Percentiles rank a stretch among this genome's conserved stretches.
Evolutionary conservation across 2,329 filamentous ascomycete genomes (phyloP).

Genomic region (Aspergillus quadricinctus): DNA sequence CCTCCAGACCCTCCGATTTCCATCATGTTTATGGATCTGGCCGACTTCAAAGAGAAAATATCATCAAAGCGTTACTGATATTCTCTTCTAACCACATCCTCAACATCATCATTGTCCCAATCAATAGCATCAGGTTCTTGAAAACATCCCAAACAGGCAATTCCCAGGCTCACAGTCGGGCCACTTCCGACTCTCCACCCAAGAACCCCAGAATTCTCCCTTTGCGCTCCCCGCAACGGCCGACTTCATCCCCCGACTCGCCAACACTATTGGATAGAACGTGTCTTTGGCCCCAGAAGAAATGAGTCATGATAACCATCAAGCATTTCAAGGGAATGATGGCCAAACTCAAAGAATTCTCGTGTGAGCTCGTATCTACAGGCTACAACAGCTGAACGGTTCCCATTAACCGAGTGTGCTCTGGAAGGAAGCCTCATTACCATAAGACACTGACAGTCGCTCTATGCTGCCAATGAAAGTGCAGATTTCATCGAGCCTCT

Average conservation of each 20-base stretch:
- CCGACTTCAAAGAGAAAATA: too few species aligned
- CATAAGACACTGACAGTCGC: too few species aligned
- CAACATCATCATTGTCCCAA: not conserved
- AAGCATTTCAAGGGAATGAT: not conserved
- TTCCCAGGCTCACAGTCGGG: not conserved
- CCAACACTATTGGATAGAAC: not conserved
- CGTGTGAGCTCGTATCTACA: not conserved
- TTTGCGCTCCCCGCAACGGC: not conserved
- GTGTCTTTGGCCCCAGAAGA: not conserved
- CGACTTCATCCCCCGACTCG: not conserved
- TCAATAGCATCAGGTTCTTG: not conserved
- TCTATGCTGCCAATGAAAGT: not conserved
- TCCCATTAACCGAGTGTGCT: not conserved
- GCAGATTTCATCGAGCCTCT: not conserved
- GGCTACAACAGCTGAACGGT: not conserved
- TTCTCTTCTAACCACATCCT: not conserved
- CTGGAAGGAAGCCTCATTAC: not conserved
- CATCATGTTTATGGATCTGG: too few species aligned
- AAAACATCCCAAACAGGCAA: not conserved
- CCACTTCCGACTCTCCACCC: not conserved
- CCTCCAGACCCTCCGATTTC: too few species aligned
- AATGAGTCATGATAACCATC: too few species aligned
- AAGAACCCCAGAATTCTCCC: not conserved
- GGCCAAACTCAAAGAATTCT: not conserved
- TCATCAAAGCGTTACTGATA: too few species aligned